Conservation (phyloP, 345 rosid genomes). For the Rhodamnia rubescens region DNA sequence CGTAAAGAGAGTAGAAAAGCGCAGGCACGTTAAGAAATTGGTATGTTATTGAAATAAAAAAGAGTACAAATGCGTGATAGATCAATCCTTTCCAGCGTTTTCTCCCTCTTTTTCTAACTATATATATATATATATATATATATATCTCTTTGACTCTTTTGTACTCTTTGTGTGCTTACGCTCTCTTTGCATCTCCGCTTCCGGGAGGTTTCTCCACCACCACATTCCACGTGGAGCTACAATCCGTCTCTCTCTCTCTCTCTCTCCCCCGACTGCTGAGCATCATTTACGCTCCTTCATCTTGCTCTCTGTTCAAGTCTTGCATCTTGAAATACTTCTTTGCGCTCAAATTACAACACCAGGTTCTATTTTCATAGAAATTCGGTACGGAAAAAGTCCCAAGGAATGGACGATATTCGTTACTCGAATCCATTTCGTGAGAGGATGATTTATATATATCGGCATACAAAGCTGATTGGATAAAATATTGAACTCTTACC, state of each 20-base stretch:
- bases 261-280: too few species aligned
- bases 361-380: neutral
- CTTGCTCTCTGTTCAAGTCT: neutral
- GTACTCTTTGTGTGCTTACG: neutral
- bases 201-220: neutral
- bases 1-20: too few species aligned
- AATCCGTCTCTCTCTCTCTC: neutral
- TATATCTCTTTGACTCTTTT: neutral
- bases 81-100: neutral
- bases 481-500: too few species aligned
- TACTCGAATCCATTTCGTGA: neutral
- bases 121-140: neutral
- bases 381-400: neutral
- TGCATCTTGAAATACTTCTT: neutral
- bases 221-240: neutral
- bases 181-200: neutral
- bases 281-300: neutral
- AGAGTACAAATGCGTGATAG: neutral
- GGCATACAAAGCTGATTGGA: neutral
- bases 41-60: neutral
- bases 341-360: neutral
- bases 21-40: too few species aligned
- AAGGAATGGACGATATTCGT: neutral
- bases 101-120: neutral
- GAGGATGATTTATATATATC: neutral